Evolutionary conservation across 169 alveolate genomes (phyloP).

Genomic region (Eimeria necatrix): DNA sequence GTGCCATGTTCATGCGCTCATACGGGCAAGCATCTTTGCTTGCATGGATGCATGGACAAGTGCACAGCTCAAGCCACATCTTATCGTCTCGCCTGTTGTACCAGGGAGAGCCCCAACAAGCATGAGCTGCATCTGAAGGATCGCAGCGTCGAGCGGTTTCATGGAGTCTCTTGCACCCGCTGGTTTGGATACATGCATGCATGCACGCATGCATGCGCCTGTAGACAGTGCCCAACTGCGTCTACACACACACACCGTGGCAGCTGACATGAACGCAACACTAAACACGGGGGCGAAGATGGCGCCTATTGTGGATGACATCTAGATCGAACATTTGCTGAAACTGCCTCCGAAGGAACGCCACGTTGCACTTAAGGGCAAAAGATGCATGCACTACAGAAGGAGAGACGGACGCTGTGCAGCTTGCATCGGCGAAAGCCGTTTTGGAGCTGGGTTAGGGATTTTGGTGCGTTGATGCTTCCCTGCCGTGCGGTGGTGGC

Average conservation of each 20-base stretch:
- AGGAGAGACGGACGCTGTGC: slow-evolving; percentile 4
- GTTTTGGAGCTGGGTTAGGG: background rate
- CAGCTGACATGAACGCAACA: background rate
- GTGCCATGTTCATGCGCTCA: background rate
- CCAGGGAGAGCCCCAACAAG: background rate
- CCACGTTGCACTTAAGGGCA: no score
- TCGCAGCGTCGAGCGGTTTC: background rate
- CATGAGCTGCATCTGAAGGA: background rate
- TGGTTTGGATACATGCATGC: background rate
- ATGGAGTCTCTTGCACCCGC: background rate
- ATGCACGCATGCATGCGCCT: background rate
- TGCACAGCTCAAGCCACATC: slow-evolving; percentile 1
- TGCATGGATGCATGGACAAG: background rate
- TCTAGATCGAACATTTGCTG: no score
- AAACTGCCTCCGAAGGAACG: no score
- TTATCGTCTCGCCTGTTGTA: slow-evolving; percentile 19
- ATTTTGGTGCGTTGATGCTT: background rate
- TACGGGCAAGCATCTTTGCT: background rate
- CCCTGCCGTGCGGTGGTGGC: background rate
- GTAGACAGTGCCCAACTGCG: background rate
- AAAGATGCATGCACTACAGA: background rate
- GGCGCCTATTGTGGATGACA: background rate
- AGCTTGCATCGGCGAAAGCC: slow-evolving; percentile 23
- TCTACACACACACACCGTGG: background rate
- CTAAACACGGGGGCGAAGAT: background rate